These are phyloP conservation scores for Bryum argenteum DNA, from an alignment of 225 moss, liverwort and hornwort genomes.

Conservation along the genomic window DNA sequence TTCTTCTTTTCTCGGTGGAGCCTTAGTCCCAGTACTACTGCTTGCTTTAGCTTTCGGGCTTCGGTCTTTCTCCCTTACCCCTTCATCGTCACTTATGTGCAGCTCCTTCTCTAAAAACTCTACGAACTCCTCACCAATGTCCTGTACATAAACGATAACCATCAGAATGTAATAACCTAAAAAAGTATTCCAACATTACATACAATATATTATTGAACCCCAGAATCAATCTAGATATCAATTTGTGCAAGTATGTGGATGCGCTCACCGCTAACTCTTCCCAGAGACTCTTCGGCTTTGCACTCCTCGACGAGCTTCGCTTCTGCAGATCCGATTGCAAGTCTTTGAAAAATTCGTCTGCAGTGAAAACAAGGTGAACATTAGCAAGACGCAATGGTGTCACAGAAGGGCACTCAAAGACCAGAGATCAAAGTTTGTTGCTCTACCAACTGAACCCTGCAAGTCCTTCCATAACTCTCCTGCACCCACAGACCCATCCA, in stretches of 20 bases:
- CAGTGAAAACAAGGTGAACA: slow-evolving; percentile 45
- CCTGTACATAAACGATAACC: slow-evolving; percentile 39
- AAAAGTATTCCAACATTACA: no score
- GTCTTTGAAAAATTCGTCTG: slow-evolving; percentile 94
- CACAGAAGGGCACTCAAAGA: slow-evolving; percentile 12
- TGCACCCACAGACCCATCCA: slow-evolving; percentile 68
- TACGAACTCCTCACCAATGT: slow-evolving; percentile 95
- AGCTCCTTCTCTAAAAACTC: slow-evolving; percentile 95
- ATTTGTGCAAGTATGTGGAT: no score
- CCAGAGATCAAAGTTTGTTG: slow-evolving; percentile 54
- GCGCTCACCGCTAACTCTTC: slow-evolving; percentile 89
- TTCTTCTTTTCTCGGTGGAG: slow-evolving; percentile 24
- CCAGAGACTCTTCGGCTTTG: slow-evolving; percentile 90
- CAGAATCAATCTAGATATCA: no score
- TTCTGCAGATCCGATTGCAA: slow-evolving; percentile 66
- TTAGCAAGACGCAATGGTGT: slow-evolving; percentile 26
- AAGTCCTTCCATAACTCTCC: slow-evolving; percentile 95
- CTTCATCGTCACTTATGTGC: slow-evolving; percentile 58
- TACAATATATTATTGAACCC: no score
- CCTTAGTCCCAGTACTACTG: slow-evolving; percentile 27
- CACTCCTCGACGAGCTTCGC: slow-evolving; percentile 46
- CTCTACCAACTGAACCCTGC: slow-evolving; percentile 92
- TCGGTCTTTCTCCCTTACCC: slow-evolving; percentile 31
- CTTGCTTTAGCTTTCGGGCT: slow-evolving; percentile 32
- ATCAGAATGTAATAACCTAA: not conserved